phyloP scores from a whole-genome alignment of 805 yeast species.

The Blastobotrys terrestris region DNA sequence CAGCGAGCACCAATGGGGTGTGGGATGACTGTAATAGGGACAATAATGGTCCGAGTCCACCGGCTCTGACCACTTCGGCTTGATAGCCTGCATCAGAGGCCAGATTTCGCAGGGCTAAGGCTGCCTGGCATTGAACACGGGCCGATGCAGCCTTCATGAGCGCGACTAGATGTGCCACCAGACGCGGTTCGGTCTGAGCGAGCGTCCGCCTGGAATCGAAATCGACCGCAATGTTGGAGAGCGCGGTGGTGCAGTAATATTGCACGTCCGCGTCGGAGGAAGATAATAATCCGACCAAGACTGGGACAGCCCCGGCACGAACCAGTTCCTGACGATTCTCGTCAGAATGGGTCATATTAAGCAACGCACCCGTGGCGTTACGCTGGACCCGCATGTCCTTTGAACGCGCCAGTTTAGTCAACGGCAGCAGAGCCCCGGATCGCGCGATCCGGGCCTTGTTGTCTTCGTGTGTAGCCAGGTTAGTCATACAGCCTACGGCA shows the following conservation, averaged over 20 bases:
- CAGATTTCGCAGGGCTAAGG: constrained; percentile 87
- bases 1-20: constrained; percentile 88
- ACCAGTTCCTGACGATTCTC: constrained; percentile 96
- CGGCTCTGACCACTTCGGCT: constrained; percentile 89
- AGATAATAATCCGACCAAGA: constrained; percentile 76
- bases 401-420: constrained; percentile 90
- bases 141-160: constrained; percentile 92
- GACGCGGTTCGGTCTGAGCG: constrained; percentile 86
- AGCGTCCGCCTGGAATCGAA: constrained; percentile 82
- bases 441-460: constrained; percentile 94
- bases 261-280: constrained; percentile 94
- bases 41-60: constrained; percentile 92
- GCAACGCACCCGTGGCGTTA: constrained; percentile 95
- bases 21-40: constrained; percentile 81
- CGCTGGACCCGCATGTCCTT: constrained; percentile 95
- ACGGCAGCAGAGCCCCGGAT: constrained; percentile 90
- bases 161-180: constrained; percentile 79
- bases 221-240: constrained; percentile 96
- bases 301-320: constrained; percentile 97
- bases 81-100: constrained; percentile 97
- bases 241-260: constrained; percentile 95
- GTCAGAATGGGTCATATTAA: constrained; percentile 96
- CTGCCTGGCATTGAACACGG: constrained; percentile 97
- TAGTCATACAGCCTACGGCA: constrained; percentile 98
- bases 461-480: constrained; percentile 95